A percentile compares a stretch with the other conserved stretches of the same genome.
phyloP scores from a whole-genome alignment of 73 alveolate genomes.

The Paramecium tetraurelia region DNA sequence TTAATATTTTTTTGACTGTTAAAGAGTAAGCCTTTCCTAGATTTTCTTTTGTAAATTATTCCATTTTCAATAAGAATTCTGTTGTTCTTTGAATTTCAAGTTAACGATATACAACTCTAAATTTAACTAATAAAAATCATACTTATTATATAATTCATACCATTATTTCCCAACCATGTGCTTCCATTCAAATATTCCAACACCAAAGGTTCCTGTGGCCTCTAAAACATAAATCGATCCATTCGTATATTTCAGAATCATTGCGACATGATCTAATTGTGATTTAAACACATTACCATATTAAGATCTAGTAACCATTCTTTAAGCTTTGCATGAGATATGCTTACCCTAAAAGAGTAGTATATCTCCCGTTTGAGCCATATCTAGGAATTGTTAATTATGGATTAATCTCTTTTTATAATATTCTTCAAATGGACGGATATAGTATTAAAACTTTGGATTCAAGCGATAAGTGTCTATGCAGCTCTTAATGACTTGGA shows the following conservation, averaged over 20 bases:
- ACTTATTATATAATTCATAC: constrained; percentile 23
- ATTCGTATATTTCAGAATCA: constrained; percentile 4
- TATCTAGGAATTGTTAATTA: not conserved
- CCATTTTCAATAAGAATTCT: not conserved
- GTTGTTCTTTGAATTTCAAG: not conserved
- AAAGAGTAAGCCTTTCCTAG: constrained; percentile 3
- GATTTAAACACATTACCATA: not conserved
- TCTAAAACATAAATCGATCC: not conserved
- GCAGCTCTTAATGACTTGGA: not conserved
- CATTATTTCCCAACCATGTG: not conserved
- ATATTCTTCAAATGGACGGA: not conserved
- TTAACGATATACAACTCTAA: constrained; percentile 14
- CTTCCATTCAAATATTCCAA: constrained; percentile 38
- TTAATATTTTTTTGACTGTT: not conserved
- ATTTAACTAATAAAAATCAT: not conserved
- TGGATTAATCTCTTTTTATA: constrained; percentile 14
- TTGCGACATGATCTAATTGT: constrained; percentile 9
- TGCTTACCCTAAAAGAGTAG: not conserved
- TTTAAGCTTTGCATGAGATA: not conserved
- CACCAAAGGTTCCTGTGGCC: constrained; percentile 38
- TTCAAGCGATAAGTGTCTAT: not conserved
- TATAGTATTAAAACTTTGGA: not conserved
- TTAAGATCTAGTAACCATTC: constrained; percentile 1
- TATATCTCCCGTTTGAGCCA: constrained; percentile 43
- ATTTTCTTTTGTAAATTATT: constrained; percentile 4